Conservation (phyloP, 1,139 yeast genomes). For the Hansenula anomala region DNA sequence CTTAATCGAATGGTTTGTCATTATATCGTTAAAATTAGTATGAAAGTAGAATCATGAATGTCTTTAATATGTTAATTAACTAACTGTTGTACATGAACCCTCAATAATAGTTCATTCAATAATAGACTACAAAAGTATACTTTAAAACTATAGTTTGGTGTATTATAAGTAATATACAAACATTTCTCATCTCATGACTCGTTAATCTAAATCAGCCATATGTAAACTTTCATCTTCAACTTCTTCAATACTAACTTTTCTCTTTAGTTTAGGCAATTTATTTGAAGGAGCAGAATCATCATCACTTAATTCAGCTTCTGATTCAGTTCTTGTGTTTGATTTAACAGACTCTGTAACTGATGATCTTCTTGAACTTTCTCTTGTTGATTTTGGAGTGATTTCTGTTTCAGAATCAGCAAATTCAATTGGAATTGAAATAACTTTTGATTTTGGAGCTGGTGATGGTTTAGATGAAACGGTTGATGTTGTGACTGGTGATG, state of each 20-base stretch:
- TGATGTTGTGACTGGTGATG: no score
- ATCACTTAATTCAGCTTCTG: slow-evolving; percentile 2
- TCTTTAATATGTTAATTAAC: no score
- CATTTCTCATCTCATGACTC: no score
- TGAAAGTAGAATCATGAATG: no score
- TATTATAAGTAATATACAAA: no score
- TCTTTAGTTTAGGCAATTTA: slow-evolving; percentile 14
- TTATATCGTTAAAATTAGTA: no score
- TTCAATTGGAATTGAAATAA: slow-evolving; percentile 12
- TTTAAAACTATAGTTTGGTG: no score
- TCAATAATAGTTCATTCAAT: no score
- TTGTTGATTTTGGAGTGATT: background rate
- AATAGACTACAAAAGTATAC: no score
- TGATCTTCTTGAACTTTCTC: slow-evolving; percentile 2
- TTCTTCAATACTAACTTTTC: slow-evolving; percentile 18
- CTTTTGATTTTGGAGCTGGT: slow-evolving; percentile 1
- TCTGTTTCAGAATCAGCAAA: slow-evolving; percentile 3
- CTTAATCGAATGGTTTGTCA: no score
- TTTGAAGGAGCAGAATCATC: slow-evolving; percentile 2
- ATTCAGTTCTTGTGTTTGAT: slow-evolving; percentile 3
- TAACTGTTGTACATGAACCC: no score
- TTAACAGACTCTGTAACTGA: background rate
- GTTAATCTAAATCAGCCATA: slow-evolving; percentile 9
- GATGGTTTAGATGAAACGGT: no score
- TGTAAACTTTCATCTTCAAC: slow-evolving; percentile 17